Conservation (phyloP, 192 early-diverging fungal genomes). For the Coemansia sp. region DNA sequence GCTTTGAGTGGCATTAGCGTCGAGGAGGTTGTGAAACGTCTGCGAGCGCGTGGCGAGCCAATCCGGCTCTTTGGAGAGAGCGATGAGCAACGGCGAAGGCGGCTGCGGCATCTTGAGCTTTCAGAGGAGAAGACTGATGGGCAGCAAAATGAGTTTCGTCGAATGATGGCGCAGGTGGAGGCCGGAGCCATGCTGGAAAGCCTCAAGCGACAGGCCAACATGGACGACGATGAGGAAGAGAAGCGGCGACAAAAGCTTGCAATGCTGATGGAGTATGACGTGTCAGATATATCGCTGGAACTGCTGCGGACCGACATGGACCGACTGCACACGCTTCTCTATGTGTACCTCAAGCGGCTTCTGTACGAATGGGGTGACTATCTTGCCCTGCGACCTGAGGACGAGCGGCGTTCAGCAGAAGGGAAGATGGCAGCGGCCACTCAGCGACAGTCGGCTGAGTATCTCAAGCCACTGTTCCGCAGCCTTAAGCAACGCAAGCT, state of each 20-base stretch:
- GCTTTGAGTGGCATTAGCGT: slow-evolving; percentile 52
- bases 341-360: slow-evolving; percentile 81
- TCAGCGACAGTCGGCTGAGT: slow-evolving; percentile 81
- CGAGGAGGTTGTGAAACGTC: slow-evolving; percentile 76
- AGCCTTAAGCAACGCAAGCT: slow-evolving; percentile 71
- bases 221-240: slow-evolving; percentile 40
- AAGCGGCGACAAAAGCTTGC: slow-evolving; percentile 45
- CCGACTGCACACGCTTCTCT: slow-evolving; percentile 67
- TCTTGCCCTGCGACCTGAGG: slow-evolving; percentile 74
- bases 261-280: slow-evolving; percentile 59
- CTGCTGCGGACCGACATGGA: slow-evolving; percentile 79
- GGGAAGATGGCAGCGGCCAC: slow-evolving; percentile 82
- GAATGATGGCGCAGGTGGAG: slow-evolving; percentile 80
- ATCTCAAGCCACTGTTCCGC: slow-evolving; percentile 90
- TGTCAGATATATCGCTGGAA: slow-evolving; percentile 65
- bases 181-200: slow-evolving; percentile 73
- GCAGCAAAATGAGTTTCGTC: slow-evolving; percentile 90
- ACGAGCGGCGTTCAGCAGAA: slow-evolving; percentile 72
- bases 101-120: slow-evolving; percentile 78
- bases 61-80: slow-evolving; percentile 92
- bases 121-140: slow-evolving; percentile 80
- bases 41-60: slow-evolving; percentile 84
- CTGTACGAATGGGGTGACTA: slow-evolving; percentile 84
- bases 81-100: slow-evolving; percentile 70
- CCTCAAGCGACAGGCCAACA: slow-evolving; percentile 60